A percentile compares a stretch with the other conserved stretches of the same genome.
These are phyloP conservation scores for Lichtheimia corymbifera DNA, from an alignment of 371 early-diverging fungal species.

Conservation along the genomic window DNA sequence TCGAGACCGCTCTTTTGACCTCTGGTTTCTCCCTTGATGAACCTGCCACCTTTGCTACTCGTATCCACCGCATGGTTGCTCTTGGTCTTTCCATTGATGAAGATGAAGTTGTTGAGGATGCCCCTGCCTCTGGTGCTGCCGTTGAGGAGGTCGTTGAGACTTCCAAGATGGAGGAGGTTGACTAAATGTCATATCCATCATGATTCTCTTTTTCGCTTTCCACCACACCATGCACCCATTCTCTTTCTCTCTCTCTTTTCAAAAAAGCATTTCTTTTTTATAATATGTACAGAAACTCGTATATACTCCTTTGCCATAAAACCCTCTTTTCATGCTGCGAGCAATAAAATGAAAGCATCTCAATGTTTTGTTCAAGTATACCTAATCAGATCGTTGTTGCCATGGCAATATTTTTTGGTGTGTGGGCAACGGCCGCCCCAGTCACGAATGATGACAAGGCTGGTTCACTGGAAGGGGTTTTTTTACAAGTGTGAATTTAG, in stretches of 20 bases:
- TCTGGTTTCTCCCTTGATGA: conserved; percentile 98
- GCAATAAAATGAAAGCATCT: conserved; percentile 1
- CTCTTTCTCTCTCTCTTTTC: no score
- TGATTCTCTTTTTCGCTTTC: no score
- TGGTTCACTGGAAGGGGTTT: no score
- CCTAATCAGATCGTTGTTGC: background rate
- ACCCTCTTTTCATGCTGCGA: no score
- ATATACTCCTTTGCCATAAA: no score
- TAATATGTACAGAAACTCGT: no score
- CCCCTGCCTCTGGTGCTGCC: conserved; percentile 42
- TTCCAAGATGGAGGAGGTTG: conserved; percentile 63
- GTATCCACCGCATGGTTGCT: conserved; percentile 98
- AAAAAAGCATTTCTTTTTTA: no score
- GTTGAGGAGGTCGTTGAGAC: conserved; percentile 71
- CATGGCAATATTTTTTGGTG: background rate
- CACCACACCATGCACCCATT: no score
- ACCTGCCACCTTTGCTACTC: conserved; percentile 88
- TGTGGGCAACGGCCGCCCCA: no score
- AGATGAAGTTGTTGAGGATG: conserved; percentile 55
- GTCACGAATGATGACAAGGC: no score
- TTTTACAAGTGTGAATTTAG: background rate
- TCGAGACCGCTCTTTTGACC: conserved; percentile 91
- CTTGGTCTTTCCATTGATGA: conserved; percentile 95
- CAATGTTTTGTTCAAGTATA: background rate
- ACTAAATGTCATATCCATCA: background rate